Evolutionary conservation across 2,329 filamentous ascomycete genomes (phyloP).

Genomic region (Dactylellina parvicollis): DNA sequence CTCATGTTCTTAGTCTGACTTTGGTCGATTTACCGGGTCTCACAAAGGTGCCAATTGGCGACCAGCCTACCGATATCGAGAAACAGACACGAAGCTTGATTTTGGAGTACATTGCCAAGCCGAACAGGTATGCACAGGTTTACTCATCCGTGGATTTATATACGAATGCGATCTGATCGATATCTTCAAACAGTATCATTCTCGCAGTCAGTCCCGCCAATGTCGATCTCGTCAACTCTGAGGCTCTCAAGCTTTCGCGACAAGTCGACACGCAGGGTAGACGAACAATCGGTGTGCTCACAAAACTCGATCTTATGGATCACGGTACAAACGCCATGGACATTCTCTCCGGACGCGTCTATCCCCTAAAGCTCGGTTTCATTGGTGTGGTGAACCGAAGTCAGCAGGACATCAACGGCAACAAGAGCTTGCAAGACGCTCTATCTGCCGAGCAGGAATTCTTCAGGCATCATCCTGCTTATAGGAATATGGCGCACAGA

Average conservation of each 20-base stretch:
- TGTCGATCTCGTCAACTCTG: slow-evolving; percentile 97
- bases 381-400: slow-evolving; percentile 98
- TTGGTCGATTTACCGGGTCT: slow-evolving; percentile 94
- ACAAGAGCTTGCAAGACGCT: slow-evolving; percentile 93
- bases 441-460: slow-evolving; percentile 91
- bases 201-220: slow-evolving; percentile 97
- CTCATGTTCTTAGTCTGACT: slow-evolving; percentile 94
- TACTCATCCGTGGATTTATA: neutral
- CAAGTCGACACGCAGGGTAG: slow-evolving; percentile 95
- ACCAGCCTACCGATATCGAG: slow-evolving; percentile 97
- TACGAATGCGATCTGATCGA: slow-evolving; percentile 13
- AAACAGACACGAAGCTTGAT: slow-evolving; percentile 97
- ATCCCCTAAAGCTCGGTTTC: slow-evolving; percentile 95
- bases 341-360: slow-evolving; percentile 95
- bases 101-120: slow-evolving; percentile 97
- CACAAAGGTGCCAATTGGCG: slow-evolving; percentile 97
- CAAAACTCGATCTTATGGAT: slow-evolving; percentile 98
- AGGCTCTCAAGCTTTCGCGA: slow-evolving; percentile 92
- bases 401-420: slow-evolving; percentile 95
- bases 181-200: slow-evolving; percentile 74
- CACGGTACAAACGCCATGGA: slow-evolving; percentile 97
- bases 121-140: slow-evolving; percentile 69
- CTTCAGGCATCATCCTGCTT: slow-evolving; percentile 96
- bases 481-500: slow-evolving; percentile 91
- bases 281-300: slow-evolving; percentile 94